These are phyloP conservation scores for Penicillium chermesinum DNA, from an alignment of 495 filamentous ascomycete species.

Conservation along the genomic window DNA sequence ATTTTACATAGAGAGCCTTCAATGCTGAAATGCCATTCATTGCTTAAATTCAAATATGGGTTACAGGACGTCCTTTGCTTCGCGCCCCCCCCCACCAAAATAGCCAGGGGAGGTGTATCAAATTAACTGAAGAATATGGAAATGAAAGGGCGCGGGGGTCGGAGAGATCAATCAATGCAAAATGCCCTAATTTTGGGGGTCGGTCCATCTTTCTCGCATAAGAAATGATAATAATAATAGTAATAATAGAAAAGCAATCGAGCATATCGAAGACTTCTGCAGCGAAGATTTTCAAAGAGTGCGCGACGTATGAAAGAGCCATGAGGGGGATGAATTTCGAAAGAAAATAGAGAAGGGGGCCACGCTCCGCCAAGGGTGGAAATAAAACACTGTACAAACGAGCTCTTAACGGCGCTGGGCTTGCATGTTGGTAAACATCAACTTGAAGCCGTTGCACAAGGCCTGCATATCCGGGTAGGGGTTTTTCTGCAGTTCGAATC, in stretches of 20 bases:
- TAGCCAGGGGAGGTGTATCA: conserved; percentile 23
- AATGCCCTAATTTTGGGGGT: conserved; percentile 13
- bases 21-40: conserved; percentile 2
- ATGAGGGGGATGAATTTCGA: not conserved
- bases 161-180: conserved; percentile 14
- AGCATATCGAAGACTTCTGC: not conserved
- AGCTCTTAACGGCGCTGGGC: conserved; percentile 22
- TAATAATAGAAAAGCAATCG: not conserved
- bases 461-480: conserved; percentile 91
- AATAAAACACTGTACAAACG: conserved; percentile 28
- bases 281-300: not conserved
- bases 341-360: not conserved
- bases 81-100: conserved; percentile 8
- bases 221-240: not conserved
- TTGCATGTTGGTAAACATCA: conserved; percentile 56
- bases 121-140: conserved; percentile 14
- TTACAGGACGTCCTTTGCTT: conserved; percentile 18
- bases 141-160: not conserved
- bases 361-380: not conserved
- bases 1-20: not conserved
- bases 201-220: conserved; percentile 9
- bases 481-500: conserved; percentile 79
- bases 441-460: conserved; percentile 82
- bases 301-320: not conserved
- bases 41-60: conserved; percentile 5